Evolutionary conservation across 768 basidiomycete genomes (phyloP).

Genomic region (Auricularia sp.): DNA sequence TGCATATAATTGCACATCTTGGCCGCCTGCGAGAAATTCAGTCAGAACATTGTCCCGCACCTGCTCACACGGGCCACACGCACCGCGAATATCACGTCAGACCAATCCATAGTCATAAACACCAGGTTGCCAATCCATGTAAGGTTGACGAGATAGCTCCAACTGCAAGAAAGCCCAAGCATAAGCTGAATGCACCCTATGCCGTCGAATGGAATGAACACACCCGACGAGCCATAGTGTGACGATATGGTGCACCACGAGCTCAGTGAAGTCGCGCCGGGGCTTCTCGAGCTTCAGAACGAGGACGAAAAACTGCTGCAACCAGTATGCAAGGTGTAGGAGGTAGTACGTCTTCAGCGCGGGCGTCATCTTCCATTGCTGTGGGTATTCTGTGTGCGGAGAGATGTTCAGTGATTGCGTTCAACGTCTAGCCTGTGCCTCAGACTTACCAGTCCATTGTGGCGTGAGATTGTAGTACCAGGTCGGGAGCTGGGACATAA

Average conservation of each 20-base stretch:
- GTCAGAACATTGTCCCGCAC: background rate
- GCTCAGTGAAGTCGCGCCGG: conserved; percentile 79
- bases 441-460: conserved; percentile 60
- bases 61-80: conserved; percentile 18
- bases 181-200: too few species aligned
- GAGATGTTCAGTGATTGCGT: too few species aligned
- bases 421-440: too few species aligned
- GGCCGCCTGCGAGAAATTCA: conserved; percentile 41
- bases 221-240: conserved; percentile 92
- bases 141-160: conserved; percentile 74
- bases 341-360: conserved; percentile 89
- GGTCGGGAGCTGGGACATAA: conserved; percentile 75
- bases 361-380: conserved; percentile 70
- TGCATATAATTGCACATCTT: conserved; percentile 86
- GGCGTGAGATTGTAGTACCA: conserved; percentile 76
- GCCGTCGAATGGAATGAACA: conserved; percentile 11
- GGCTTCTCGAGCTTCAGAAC: conserved; percentile 86
- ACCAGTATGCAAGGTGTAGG: conserved; percentile 89
- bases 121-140: conserved; percentile 87
- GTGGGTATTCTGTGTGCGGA: conserved; percentile 61
- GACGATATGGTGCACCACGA: conserved; percentile 84
- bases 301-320: conserved; percentile 83
- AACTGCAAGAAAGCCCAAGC: conserved; percentile 32
- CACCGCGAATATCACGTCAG: conserved; percentile 81
- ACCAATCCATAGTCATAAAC: conserved; percentile 94